Conservation (phyloP, 106 monocot genomes). For the Dioscorea alata region DNA sequence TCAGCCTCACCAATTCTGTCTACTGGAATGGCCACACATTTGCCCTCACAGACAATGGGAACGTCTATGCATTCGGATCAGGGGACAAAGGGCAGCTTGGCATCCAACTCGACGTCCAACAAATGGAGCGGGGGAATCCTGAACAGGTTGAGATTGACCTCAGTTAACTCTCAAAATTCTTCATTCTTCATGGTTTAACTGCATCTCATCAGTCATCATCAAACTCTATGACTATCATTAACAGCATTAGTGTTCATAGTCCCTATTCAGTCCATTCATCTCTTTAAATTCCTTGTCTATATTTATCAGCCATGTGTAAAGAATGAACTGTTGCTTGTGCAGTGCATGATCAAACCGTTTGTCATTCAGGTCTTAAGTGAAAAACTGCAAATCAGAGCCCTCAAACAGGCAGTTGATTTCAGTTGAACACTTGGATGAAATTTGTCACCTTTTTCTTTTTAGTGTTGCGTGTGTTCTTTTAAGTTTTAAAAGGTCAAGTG, state of each 20-base stretch:
- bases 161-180: constrained; percentile 19
- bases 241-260: no score
- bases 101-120: constrained; percentile 47
- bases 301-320: constrained; percentile 21
- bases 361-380: no score
- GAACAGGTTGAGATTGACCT: constrained; percentile 82
- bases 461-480: no score
- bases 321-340: constrained; percentile 19
- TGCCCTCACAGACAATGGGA: constrained; percentile 79
- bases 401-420: not conserved
- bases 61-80: constrained; percentile 83
- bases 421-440: no score
- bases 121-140: constrained; percentile 67
- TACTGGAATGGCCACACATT: constrained; percentile 99
- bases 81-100: constrained; percentile 98
- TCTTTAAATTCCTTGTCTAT: constrained; percentile 18
- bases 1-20: constrained; percentile 89
- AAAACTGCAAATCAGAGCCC: constrained; percentile 1
- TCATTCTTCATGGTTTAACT: constrained; percentile 1
- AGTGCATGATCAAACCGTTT: not conserved
- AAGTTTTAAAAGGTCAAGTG: no score
- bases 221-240: no score
- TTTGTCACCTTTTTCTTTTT: no score
- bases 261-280: not conserved
- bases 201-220: no score